A percentile compares a stretch with the other conserved stretches of the same genome.
Conservation (phyloP, 2,329 filamentous ascomycete genomes). For the Xylariaceae sp. region DNA sequence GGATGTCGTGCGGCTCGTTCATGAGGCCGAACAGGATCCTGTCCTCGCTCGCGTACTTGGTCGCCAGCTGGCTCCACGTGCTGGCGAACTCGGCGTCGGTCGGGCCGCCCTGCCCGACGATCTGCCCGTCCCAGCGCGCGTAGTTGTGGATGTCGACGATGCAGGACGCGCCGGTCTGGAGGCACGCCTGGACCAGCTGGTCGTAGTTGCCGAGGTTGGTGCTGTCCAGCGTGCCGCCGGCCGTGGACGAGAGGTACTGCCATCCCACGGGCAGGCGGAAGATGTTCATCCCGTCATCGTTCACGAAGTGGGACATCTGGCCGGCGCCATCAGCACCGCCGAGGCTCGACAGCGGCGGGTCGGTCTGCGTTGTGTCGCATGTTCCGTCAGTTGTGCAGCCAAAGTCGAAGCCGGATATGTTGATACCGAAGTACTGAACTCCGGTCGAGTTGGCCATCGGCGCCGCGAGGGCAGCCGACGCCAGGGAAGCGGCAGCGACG, state of each 20-base stretch:
- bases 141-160: slow-evolving; percentile 35
- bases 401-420: slow-evolving; percentile 19
- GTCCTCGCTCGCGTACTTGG: slow-evolving; percentile 35
- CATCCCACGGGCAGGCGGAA: slow-evolving; percentile 44
- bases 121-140: slow-evolving; percentile 51
- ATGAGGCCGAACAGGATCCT: slow-evolving; percentile 46
- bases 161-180: slow-evolving; percentile 39
- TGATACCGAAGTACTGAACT: slow-evolving; percentile 16
- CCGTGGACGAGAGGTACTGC: slow-evolving; percentile 42
- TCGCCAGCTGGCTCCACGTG: slow-evolving; percentile 50
- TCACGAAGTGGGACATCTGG: slow-evolving; percentile 51
- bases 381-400: slow-evolving; percentile 13
- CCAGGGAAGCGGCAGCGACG: no score
- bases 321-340: slow-evolving; percentile 20
- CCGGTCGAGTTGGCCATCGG: no score
- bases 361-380: slow-evolving; percentile 5
- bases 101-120: slow-evolving; percentile 58
- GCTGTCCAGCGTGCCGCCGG: slow-evolving; percentile 33
- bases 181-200: slow-evolving; percentile 39
- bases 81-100: slow-evolving; percentile 46
- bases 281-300: slow-evolving; percentile 44
- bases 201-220: slow-evolving; percentile 39
- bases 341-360: slow-evolving; percentile 9
- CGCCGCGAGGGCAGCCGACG: no score
- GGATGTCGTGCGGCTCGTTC: slow-evolving; percentile 43